phyloP scores from a whole-genome alignment of 805 yeast species.

The Kluyveromyces lactis region DNA sequence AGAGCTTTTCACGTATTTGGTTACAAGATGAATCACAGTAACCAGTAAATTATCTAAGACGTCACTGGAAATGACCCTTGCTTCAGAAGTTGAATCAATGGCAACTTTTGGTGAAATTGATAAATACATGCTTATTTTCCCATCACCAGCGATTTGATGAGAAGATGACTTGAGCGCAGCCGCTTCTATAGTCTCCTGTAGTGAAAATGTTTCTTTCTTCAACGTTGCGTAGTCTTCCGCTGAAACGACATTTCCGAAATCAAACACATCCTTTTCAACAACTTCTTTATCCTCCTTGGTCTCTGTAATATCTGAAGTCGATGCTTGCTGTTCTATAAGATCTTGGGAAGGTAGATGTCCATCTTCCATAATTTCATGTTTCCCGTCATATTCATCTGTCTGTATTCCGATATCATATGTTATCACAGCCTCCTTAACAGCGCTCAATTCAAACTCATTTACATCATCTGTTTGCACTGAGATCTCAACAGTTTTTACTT shows the following conservation, averaged over 20 bases:
- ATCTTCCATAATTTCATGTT: not conserved
- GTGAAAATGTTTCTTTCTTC: constrained; percentile 1
- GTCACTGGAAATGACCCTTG: not conserved
- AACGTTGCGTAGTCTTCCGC: not conserved
- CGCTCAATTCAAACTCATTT: not conserved
- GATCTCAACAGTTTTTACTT: constrained; percentile 9
- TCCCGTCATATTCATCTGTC: constrained; percentile 9
- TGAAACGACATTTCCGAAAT: not conserved
- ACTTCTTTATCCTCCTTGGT: not conserved
- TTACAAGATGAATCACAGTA: not conserved
- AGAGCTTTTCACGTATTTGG: constrained; percentile 1
- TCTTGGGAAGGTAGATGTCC: not conserved
- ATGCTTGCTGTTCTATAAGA: not conserved
- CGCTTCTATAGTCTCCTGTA: constrained; percentile 1
- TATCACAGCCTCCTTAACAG: constrained; percentile 5
- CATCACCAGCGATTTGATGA: not conserved
- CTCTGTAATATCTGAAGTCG: not conserved
- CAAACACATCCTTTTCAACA: not conserved
- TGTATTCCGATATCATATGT: constrained; percentile 22
- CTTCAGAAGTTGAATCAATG: not conserved
- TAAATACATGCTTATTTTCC: not conserved
- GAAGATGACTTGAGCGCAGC: not conserved
- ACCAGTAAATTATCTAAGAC: not conserved
- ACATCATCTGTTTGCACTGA: constrained; percentile 18
- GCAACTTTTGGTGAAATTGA: not conserved